These are phyloP conservation scores for Saccharum hybrid DNA, from an alignment of 202 grass and related monocot species.

Conservation along the genomic window DNA sequence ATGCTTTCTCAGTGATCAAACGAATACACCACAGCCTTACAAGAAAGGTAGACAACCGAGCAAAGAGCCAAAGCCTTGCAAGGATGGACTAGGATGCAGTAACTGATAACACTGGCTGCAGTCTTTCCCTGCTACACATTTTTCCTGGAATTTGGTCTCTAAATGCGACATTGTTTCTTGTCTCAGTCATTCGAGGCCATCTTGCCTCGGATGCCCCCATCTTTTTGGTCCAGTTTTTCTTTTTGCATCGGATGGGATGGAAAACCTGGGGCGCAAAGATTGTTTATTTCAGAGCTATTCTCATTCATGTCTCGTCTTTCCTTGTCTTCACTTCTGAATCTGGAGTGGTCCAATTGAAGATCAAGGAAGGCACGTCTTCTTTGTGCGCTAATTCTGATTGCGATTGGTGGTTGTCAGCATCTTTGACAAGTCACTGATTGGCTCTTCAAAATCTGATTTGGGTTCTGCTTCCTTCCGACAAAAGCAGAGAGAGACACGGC, in stretches of 20 bases:
- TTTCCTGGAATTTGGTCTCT: slow-evolving; percentile 18
- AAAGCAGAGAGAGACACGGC: slow-evolving; percentile 22
- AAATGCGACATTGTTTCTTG: slow-evolving; percentile 7
- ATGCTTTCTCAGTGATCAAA: background rate
- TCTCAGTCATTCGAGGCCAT: background rate
- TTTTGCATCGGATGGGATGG: background rate
- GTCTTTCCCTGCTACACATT: slow-evolving; percentile 24
- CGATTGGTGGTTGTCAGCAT: slow-evolving; percentile 25
- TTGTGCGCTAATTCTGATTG: slow-evolving; percentile 10
- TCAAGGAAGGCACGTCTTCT: slow-evolving; percentile 30
- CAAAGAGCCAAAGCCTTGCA: no score
- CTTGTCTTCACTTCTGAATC: background rate
- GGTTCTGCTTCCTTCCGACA: background rate
- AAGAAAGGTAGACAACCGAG: background rate
- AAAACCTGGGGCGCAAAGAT: background rate
- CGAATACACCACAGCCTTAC: background rate
- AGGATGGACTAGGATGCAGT: background rate
- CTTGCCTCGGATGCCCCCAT: background rate
- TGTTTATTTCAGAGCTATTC: background rate
- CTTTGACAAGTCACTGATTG: slow-evolving; percentile 21
- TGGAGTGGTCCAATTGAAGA: background rate
- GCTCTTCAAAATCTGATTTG: slow-evolving; percentile 6
- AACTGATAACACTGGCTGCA: background rate
- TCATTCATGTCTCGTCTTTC: background rate
- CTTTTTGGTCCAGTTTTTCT: background rate